Evolutionary conservation across 2,329 filamentous ascomycete species (phyloP).

Genomic region (Scedosporium minutisporum): DNA sequence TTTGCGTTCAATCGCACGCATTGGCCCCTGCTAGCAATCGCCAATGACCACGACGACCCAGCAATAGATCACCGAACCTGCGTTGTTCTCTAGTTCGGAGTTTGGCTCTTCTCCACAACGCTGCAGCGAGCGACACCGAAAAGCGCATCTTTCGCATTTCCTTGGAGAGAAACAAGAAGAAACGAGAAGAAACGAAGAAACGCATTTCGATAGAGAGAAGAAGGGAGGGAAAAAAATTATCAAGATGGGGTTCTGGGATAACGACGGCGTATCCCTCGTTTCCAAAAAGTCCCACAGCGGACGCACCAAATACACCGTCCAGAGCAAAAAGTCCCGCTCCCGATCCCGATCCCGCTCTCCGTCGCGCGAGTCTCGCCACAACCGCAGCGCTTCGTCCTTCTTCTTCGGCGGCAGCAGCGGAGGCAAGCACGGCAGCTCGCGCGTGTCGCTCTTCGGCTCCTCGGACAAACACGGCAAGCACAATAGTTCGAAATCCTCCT

Average conservation of each 20-base stretch:
- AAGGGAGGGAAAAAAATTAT: background rate
- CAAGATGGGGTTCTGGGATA: slow-evolving; percentile 11
- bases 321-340: slow-evolving; percentile 22
- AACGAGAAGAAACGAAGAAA: background rate
- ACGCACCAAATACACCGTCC: slow-evolving; percentile 4
- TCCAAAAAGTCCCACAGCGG: slow-evolving; percentile 5
- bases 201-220: background rate
- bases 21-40: no score
- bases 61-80: no score
- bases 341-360: slow-evolving; percentile 29
- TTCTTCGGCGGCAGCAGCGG: slow-evolving; percentile 22
- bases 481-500: slow-evolving; percentile 32
- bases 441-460: slow-evolving; percentile 31
- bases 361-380: slow-evolving; percentile 26
- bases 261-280: slow-evolving; percentile 9
- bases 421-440: slow-evolving; percentile 29
- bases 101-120: no score
- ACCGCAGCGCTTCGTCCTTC: slow-evolving; percentile 22
- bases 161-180: no score
- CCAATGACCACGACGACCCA: no score
- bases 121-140: no score
- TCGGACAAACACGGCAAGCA: slow-evolving; percentile 32
- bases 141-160: no score
- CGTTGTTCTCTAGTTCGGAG: no score
- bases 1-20: no score